Percentiles rank a stretch among this genome's conserved stretches.
phyloP scores from a whole-genome alignment of 345 rosid species.

The Gossypium australe region DNA sequence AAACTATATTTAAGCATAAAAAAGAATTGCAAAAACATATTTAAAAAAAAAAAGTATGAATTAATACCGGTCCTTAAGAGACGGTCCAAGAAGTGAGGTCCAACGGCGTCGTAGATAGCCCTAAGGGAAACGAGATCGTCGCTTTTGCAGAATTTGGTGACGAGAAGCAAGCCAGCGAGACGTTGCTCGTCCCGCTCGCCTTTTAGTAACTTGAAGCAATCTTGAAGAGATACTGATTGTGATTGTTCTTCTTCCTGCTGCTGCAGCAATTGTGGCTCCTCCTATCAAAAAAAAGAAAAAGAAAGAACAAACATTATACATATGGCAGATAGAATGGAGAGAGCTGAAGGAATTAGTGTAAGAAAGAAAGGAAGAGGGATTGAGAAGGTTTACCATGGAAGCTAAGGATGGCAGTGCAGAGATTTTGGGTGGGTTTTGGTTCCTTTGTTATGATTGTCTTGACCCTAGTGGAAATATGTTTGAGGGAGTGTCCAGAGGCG shows the following conservation, averaged over 20 bases:
- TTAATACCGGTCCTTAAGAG: constrained; percentile 66
- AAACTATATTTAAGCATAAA: neutral
- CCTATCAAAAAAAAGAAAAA: constrained; percentile 13
- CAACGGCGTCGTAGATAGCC: constrained; percentile 58
- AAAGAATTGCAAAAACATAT: neutral
- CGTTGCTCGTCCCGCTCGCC: constrained; percentile 94
- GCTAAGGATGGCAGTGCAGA: neutral
- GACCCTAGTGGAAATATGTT: neutral
- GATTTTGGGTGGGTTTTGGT: neutral
- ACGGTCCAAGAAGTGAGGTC: constrained; percentile 59
- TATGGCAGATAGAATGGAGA: neutral
- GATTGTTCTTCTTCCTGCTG: constrained; percentile 8
- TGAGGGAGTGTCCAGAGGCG: neutral
- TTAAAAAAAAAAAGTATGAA: neutral
- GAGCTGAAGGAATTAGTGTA: neutral
- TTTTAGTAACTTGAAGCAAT: constrained; percentile 69
- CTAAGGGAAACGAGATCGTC: constrained; percentile 56
- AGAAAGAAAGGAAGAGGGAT: neutral
- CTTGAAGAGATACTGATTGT: constrained; percentile 54
- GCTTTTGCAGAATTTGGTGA: constrained; percentile 65
- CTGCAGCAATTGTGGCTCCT: constrained; percentile 25
- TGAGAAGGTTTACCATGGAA: constrained; percentile 18
- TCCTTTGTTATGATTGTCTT: neutral
- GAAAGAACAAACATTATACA: neutral
- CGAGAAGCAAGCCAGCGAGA: constrained; percentile 77